Base-by-base conservation (phyloP, 2,329 filamentous ascomycete species). In the Acarospora socialis region DNA sequence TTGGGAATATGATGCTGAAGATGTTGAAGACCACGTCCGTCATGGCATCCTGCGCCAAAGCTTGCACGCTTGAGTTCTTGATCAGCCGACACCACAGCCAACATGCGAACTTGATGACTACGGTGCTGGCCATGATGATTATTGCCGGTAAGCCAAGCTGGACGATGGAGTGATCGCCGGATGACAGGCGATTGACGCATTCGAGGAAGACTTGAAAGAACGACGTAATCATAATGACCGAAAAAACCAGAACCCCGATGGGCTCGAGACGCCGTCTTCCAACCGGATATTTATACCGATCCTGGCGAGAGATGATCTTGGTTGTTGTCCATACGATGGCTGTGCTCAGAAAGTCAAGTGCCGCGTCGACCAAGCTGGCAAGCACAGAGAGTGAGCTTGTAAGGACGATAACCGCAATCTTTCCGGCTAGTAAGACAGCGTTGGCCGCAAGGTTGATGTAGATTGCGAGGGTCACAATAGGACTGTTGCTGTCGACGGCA, bases 1-100 rank as follows among this genome's bases (percentile, higher is more conserved):
- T 70, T 1, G 84, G 84, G 49, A 92, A 92, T 15, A 90, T 66
- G 47, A 92, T 90, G 41, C 79, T 84, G 47, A 90, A 87, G 1
- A 72, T 73, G 56, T 93, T 93, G 68, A 93, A 93, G 19, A 92
- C 74, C 17, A 93, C 80, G 47, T 92, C 81, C 0, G 81, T 78
- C 54, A 71, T 63, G 8, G 72, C 72, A 41, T 77, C 72, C 44
- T 76, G 70, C 0, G 72, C 72, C 43, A 92, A 60, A 2, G 83
- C 82, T 50, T 86, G 81, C 4, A 92, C 83, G 39, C 77, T 82
- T 2, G 79, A 84, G 52, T 92, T 92, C 44, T 73, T 81, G 42
- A 92, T 80, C 20, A 90, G 54, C 5, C 83, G 78, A 51, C 81
- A 92, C 80, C 81, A 92, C 22, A 92, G 49, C 81, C 81, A 93